Evolutionary conservation across 2,329 filamentous ascomycete species (phyloP), one percentile per base, ranked within the genome.

Genomic region (Curvularia sp.): DNA sequence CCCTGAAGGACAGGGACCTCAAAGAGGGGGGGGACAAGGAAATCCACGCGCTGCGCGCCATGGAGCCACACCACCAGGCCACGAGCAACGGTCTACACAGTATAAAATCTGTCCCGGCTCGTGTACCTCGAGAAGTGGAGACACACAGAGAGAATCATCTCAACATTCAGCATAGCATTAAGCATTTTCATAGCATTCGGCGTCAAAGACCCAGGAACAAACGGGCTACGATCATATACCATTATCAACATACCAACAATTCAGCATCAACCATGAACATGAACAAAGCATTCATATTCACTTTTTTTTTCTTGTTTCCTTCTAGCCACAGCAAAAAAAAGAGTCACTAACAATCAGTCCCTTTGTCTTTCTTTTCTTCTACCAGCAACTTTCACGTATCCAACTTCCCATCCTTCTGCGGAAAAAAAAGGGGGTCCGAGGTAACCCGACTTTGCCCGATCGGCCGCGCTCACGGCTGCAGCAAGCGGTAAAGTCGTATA

Each of bases 51-150:
- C 60, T 48, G 38, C 50, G 60, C 34, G 64, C 61, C 51, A 52
- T 55, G 48, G 54, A 51, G n/a, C 27, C 58, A 63, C 57, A 60
- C 55, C 57, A 53, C 56, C 47, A 59, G 58, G 59, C 45, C 39
- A 55, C 45, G 46, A 55, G 55, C 52, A 55, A 41, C 23, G 27
- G 46, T 7, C 19, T 23, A 42, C 32, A 28, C 41, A 49, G 47
- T 28, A 7, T 8, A 19, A 41, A 19, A 19, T 10, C 27, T 57
- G 54, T 53, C 42, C 52, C 23, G 38, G 49, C 53, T 38, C 32
- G 46, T 59, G 45, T 32, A 39, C 53, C 55, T 63, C 57, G 55
- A 53, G 57, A 63, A 61, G 52, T 61, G 41, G 39, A 38, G 25
- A 46, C 45, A 49, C 45, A 57, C 21, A 28, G 9, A 39, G 23